These are phyloP conservation scores for Geranium brycei DNA, from an alignment of 345 rosid species.

Conservation along the genomic window DNA sequence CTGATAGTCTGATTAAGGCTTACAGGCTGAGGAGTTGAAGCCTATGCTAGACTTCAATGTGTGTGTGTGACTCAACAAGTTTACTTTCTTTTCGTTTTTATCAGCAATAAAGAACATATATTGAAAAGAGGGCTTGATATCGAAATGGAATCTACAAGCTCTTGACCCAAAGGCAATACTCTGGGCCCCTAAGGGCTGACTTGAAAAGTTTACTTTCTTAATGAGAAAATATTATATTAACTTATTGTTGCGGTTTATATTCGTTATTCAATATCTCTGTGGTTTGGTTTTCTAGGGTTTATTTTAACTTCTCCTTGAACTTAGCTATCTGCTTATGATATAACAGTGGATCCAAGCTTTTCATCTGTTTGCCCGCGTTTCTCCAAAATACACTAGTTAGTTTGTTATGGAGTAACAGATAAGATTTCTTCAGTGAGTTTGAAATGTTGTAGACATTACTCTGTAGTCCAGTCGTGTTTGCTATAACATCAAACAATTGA, in stretches of 20 bases:
- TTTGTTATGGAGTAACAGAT: too few relatives aligned
- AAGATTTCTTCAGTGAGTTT: too few relatives aligned
- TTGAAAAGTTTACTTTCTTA: background rate
- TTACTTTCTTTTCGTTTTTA: too few relatives aligned
- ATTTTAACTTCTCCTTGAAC: background rate
- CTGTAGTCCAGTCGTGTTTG: background rate
- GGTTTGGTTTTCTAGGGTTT: background rate
- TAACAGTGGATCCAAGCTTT: background rate
- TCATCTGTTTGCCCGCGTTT: background rate
- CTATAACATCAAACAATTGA: background rate
- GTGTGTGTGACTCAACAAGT: too few relatives aligned
- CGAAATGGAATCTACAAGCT: too few relatives aligned
- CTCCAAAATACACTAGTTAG: background rate
- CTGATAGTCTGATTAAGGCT: background rate
- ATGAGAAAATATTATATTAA: background rate
- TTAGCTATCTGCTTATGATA: background rate
- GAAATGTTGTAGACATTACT: background rate
- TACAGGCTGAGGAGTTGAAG: background rate
- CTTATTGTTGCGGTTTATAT: background rate
- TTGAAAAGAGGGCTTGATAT: too few relatives aligned
- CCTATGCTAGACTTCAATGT: background rate
- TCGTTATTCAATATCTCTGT: background rate
- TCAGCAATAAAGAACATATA: too few relatives aligned
- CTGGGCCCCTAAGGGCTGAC: too few relatives aligned
- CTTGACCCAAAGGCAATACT: too few relatives aligned